phyloP scores from a whole-genome alignment of 2,329 filamentous ascomycete genomes.

The Apiospora saccharicola region DNA sequence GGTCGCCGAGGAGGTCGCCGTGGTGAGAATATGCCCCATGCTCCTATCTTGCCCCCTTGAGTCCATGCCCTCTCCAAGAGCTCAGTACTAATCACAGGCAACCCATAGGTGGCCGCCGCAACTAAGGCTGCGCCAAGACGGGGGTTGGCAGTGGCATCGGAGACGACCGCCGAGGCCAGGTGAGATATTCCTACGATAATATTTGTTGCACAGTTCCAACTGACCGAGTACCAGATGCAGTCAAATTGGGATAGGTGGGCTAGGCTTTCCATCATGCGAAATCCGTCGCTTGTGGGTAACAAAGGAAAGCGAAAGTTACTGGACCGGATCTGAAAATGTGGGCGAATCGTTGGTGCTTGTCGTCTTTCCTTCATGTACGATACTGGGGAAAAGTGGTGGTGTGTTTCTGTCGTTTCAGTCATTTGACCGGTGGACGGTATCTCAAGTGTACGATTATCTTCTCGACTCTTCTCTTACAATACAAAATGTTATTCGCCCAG shows the following conservation, averaged over 20 bases:
- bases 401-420: not conserved
- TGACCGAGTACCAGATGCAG: not conserved
- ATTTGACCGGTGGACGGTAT: not conserved
- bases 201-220: not conserved
- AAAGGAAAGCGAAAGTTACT: not conserved
- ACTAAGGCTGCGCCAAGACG: not conserved
- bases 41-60: not conserved
- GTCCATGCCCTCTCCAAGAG: not conserved
- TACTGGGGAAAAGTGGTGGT: not conserved
- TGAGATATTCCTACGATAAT: not conserved
- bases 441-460: not conserved
- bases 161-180: not conserved
- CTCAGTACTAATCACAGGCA: not conserved
- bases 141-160: not conserved
- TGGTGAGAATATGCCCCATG: not conserved
- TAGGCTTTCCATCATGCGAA: not conserved
- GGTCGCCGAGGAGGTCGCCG: not conserved
- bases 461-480: not conserved
- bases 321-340: not conserved
- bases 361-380: slow-evolving; percentile 12
- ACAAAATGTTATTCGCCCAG: not conserved
- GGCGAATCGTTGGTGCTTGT: not conserved
- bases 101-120: not conserved
- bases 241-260: not conserved
- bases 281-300: not conserved